phyloP scores from a whole-genome alignment of 1,139 yeast genomes.

The Sugiyamaella neomexicana region DNA sequence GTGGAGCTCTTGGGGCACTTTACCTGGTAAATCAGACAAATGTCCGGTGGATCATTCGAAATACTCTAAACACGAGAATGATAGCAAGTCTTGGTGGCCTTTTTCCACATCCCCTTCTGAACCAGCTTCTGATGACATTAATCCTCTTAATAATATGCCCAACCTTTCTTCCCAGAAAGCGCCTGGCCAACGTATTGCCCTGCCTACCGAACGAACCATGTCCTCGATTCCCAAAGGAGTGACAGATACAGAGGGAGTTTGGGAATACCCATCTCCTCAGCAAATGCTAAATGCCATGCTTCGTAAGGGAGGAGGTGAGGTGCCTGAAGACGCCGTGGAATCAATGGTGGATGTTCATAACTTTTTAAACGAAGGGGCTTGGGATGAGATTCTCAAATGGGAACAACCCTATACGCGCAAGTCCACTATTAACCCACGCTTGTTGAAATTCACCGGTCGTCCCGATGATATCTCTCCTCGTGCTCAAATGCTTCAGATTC shows the following conservation, averaged over 20 bases:
- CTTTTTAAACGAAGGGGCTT: slow-evolving; percentile 94
- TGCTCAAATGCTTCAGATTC: slow-evolving; percentile 65
- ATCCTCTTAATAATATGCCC: slow-evolving; percentile 92
- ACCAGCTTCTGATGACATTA: slow-evolving; percentile 50
- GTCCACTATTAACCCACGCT: slow-evolving; percentile 65
- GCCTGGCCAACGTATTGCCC: slow-evolving; percentile 74
- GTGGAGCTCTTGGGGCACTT: slow-evolving; percentile 23
- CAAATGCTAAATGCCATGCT: slow-evolving; percentile 98
- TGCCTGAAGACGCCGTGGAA: slow-evolving; percentile 94
- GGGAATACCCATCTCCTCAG: slow-evolving; percentile 99
- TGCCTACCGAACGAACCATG: slow-evolving; percentile 80
- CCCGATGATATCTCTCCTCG: slow-evolving; percentile 89
- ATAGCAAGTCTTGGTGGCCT: slow-evolving; percentile 40
- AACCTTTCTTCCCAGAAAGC: slow-evolving; percentile 62
- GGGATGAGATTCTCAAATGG: slow-evolving; percentile 94
- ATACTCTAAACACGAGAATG: slow-evolving; percentile 24
- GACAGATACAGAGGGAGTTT: slow-evolving; percentile 61
- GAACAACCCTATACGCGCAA: slow-evolving; percentile 60
- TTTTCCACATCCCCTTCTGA: slow-evolving; percentile 30
- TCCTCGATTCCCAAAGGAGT: slow-evolving; percentile 88
- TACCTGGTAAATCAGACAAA: slow-evolving; percentile 33
- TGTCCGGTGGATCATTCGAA: slow-evolving; percentile 50
- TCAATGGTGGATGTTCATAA: slow-evolving; percentile 97
- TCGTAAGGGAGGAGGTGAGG: slow-evolving; percentile 80
- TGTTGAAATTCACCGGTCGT: slow-evolving; percentile 85